Evolutionary conservation across 2,329 filamentous ascomycete genomes (phyloP), one percentile per base, ranked within the genome.

Genomic region (Colletotrichum cuscutae): DNA sequence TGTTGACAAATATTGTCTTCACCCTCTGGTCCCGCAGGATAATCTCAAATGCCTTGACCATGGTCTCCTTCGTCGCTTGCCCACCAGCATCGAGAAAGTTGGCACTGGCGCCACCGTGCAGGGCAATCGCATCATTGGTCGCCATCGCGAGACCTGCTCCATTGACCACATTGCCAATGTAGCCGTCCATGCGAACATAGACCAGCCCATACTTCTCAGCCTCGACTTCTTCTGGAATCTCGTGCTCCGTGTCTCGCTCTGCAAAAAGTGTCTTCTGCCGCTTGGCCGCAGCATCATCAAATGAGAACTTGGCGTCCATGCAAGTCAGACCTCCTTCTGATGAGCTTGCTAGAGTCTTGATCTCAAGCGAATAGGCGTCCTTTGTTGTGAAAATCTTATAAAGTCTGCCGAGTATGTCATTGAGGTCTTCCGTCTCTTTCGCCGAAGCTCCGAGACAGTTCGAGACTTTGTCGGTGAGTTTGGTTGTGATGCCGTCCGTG

Each of bases 21-120:
- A 97, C 94, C 35, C 94, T 86, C 2, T 87, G 82, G 77, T 98
- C 95, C 5, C 86, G 85, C 58, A 95, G 84, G 22, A 98, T 90
- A 13, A 95, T 88, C 69, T 91, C 88, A 79, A 97, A 97, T 1
- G 91, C 92, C 68, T 90, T 90, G 79, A 92, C 91, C 76, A 98
- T 94, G 0, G 95, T 97, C 75, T 93, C 90, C 35, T 90, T 89
- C 0, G 95, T 98, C 0, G 95, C 95, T 81, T 97, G 97, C 46
- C 95, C 95, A 32, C 95, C 95, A 0, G 94, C 97, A 80, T 98
- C 95, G 67, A 98, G 87, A 80, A 98, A 97, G 78, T 98, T 98
- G 12, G 94, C 90, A 28, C 92, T 92, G 42, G 86, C 82, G 2
- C 94, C 94, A 9, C 92, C 92, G 67, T 90, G 89, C 13, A 90